Evolutionary conservation across 1,139 yeast genomes (phyloP), one percentile per base, ranked within the genome.

Genomic region (Yamadazyma triangularis): DNA sequence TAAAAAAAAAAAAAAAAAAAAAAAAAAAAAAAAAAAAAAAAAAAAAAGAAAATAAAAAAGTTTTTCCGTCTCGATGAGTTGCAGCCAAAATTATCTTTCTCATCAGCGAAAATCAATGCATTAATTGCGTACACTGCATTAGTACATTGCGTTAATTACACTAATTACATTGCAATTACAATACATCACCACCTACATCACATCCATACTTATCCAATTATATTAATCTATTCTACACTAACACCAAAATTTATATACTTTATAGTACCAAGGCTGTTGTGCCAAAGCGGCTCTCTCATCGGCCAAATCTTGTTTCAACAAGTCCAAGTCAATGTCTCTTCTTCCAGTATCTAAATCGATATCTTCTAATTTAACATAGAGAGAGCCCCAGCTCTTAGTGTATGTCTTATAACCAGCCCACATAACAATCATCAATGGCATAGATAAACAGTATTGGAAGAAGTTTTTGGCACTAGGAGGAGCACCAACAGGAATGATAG

Each of bases 261-360:
- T 60, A 39, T 50, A 51, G 40, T 45, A 58, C 30, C 52, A 40
- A 7, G 73, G 70, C 27, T 47, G 49, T 10, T 36, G 25, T 5
- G 42, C 45, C 28, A 64, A 35, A 7, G 29, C 39, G 23, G 52
- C 56, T 39, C 51, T 56, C 30, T 69, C 75, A 20, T 66, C 71
- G 10, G 70, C 72, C 34, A 65, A 54, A 31, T 67, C 70, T 45
- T 66, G 70, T 44, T 59, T 68, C 50, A 71, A 60, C 8, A 49
- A 34, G 35, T 69, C 76, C 23, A 70, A 32, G 40, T 70, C 73
- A 31, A 62, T 49, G 27, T 67, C 71, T 47, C 73, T 60, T 51
- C 73, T 58, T 16, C 77, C 77, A n/a, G 73, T 64, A 47, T 71
- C 77, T 40, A 72, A 56, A 47, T 72, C 77, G 30, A 71, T 58